Percentiles rank a stretch among this genome's conserved stretches.
Conservation (phyloP, 225 moss, liverwort and hornwort species). For the Sphagnum contortum region DNA sequence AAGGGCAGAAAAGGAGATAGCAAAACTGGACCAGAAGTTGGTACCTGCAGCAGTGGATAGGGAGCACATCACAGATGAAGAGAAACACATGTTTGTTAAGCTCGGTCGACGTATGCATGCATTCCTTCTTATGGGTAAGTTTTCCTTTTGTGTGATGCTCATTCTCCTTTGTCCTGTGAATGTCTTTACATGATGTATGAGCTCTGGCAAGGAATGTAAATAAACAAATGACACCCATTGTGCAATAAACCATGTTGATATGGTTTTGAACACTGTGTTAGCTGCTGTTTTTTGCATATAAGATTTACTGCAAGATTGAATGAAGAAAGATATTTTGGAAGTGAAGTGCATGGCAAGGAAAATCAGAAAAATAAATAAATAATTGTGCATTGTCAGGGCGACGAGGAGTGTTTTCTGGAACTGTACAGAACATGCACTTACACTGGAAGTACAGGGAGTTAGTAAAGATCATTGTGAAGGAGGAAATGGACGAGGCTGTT, state of each 20-base stretch:
- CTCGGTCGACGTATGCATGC: conserved; percentile 83
- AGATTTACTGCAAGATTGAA: no score
- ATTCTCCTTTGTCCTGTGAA: no score
- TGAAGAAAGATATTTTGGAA: no score
- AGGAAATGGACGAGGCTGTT: conserved; percentile 58
- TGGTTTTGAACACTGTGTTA: no score
- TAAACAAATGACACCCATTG: no score
- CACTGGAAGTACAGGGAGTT: conserved; percentile 99
- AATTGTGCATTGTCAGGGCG: conserved; percentile 36
- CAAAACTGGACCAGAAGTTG: conserved; percentile 66
- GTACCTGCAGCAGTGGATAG: conserved; percentile 65
- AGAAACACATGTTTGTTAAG: conserved; percentile 82
- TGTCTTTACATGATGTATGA: no score
- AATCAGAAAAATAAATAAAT: no score
- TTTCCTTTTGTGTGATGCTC: no score
- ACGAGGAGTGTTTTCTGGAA: conserved; percentile 88
- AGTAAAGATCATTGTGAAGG: conserved; percentile 80
- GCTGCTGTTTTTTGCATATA: no score
- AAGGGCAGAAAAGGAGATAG: conserved; percentile 52
- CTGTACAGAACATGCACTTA: conserved; percentile 95
- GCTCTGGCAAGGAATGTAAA: no score
- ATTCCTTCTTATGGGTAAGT: conserved; percentile 70
- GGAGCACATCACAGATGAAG: conserved; percentile 86
- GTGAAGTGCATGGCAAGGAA: no score
- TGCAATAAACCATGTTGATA: no score